Evolutionary conservation across 148 eudicot species (phyloP), one percentile per base, ranked within the genome.

Genomic region (Rhododendron griersonianum): DNA sequence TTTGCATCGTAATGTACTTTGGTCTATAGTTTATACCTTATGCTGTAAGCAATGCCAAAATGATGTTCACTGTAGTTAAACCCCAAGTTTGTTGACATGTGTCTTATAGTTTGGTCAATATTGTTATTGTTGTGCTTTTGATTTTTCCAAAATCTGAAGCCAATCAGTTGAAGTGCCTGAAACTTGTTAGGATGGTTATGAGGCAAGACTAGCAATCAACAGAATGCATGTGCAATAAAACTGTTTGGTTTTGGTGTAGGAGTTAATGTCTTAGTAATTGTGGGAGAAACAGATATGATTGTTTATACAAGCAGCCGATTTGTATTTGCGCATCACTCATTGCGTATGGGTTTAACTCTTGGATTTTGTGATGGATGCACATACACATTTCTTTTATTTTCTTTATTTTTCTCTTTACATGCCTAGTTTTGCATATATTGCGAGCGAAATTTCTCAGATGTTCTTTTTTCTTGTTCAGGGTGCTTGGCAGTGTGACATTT

Each of bases 401-500:
- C 48, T 45, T 45, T 45, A 45, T 7, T 45, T 45, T 47, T 9
- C 73, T 25, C 73, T 65, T 65, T 23, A 6, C 51, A 25, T 61
- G 25, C 10, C 39, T 81, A 28, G 59, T 59, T 39, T 83, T 73
- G 79, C 48, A 82, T 79, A 65, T 39, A 82, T 89, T 57, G 47
- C 35, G 45, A 57, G 45, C 33, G 25, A 85, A 67, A 50, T 84
- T 41, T 73, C 63, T 80, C 87, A 15, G 53, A 25, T 50, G n/a
- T 78, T 85, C 63, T 81, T 61, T 59, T 41, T 77, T 33, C 86
- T 59, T 79, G 45, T 63, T 59, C 88, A 96, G 99, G 98, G 94
- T 92, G 96, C 96, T 87, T 96, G 99, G 99, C 98, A 96, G 84
- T 96, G 98, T 91, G 98, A 96, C 83, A 90, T 96, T 86, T 96